Base-by-base conservation (phyloP, 768 basidiomycete species). In the Leccinum ochraceum region DNA sequence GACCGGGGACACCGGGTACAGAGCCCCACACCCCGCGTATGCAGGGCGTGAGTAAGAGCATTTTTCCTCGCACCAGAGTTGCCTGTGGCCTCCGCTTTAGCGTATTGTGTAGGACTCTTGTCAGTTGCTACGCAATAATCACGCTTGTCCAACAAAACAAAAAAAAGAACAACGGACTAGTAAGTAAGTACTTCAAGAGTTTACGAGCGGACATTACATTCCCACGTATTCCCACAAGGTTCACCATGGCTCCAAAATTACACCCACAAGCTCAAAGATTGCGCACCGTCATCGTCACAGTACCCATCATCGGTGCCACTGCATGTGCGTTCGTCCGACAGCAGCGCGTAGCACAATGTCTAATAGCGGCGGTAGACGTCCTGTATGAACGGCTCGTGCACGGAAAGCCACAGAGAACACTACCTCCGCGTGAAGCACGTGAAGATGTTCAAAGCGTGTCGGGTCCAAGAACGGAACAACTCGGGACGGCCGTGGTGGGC, bases 271-370 rank as follows among this genome's bases (percentile, higher is more conserved):
- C 79, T 46, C 77, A 74, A 49, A 74, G 77, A 61, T 70, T 80
- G 55, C 79, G 79, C 22, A 82, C 79, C 28, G 81, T 90, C 60
- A 86, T 90, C 48, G 76, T 87, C 44, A 79, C 87, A 0, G 63
- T 86, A 13, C 89, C 89, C 4, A 80, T 90, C 49, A 85, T 89
- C 54, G 85, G 80, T 28, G 87, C 82, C 6, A 84, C 83, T 13
- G 82, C 86, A 53, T 81, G 89, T 90, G 58, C 61, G 85, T 66
- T 53, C 30, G 39, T 28, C 57, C 48, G 42, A 51, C 49, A n/a
- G 26, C 24, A 20, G 30, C 61, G 17, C 36, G 22, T 53, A 6
- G 48, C n/a, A 57, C 42, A 10, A 44, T 26, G n/a, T 58, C 62
- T 66, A 22, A 69, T 60, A 48, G 11, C 10, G 3, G 4, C 52